Conservation (phyloP, 441 rosid species). For the Euphorbia corollata region DNA sequence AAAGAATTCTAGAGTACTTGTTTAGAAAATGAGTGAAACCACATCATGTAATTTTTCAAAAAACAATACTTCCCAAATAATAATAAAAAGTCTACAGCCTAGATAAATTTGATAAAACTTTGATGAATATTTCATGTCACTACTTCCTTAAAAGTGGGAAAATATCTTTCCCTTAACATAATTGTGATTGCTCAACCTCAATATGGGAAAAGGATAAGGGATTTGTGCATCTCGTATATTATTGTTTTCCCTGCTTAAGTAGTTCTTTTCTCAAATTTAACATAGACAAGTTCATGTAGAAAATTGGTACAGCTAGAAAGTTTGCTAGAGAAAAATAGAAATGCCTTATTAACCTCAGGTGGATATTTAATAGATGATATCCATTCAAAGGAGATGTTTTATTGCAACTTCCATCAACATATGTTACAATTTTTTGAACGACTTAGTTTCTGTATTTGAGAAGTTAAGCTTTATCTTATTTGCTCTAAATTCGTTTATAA, state of each 20-base stretch:
- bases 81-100: background rate
- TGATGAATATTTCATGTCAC: background rate
- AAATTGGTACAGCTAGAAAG: constrained; percentile 1
- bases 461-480: constrained; percentile 1
- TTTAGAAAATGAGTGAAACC: too few species aligned
- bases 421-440: background rate
- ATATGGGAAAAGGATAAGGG: background rate
- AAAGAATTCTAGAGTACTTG: too few species aligned
- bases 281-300: background rate
- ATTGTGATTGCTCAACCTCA: background rate
- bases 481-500: background rate
- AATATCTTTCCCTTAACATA: background rate
- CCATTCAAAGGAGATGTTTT: background rate
- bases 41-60: background rate
- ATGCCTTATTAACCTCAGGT: constrained; percentile 4
- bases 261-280: background rate
- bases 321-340: background rate
- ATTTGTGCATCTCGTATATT: background rate
- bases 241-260: background rate
- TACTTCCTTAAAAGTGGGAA: background rate
- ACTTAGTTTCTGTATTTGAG: background rate
- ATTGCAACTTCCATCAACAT: constrained; percentile 2
- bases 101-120: background rate
- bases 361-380: constrained; percentile 1
- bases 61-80: background rate